Percentiles rank a stretch among this genome's conserved stretches.
Evolutionary conservation across 208 protist species (phyloP).

Genomic region (Zelonia costaricensis): DNA sequence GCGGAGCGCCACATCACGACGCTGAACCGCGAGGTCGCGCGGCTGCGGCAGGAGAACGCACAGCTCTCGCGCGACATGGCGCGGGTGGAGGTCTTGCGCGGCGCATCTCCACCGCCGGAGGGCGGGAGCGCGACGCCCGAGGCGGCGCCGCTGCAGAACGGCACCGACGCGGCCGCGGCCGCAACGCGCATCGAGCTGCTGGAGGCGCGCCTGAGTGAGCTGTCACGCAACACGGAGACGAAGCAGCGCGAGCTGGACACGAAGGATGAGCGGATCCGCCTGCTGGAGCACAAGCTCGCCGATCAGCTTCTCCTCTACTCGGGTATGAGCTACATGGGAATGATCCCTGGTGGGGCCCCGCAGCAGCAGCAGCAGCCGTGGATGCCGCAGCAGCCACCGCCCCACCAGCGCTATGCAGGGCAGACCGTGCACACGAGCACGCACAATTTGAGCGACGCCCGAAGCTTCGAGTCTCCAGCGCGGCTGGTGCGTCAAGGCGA

Average conservation of each 20-base stretch:
- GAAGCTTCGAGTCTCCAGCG: not conserved
- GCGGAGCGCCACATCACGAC: constrained; percentile 51
- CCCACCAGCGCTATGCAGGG: not conserved
- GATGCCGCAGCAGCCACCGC: not conserved
- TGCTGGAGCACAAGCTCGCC: constrained; percentile 79
- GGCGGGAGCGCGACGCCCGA: not conserved
- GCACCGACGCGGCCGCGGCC: constrained; percentile 10
- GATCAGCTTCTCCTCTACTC: constrained; percentile 55
- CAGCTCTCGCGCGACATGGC: constrained; percentile 28
- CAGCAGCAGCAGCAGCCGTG: not conserved
- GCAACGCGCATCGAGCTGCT: constrained; percentile 33
- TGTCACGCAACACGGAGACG: constrained; percentile 37
- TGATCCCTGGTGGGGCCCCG: not conserved
- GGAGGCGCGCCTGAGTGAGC: constrained; percentile 42
- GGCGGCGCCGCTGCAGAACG: not conserved
- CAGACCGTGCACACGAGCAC: not conserved
- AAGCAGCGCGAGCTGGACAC: constrained; percentile 41
- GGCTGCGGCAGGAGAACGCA: constrained; percentile 46
- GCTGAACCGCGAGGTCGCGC: constrained; percentile 46
- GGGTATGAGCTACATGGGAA: constrained; percentile 9
- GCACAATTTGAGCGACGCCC: not conserved
- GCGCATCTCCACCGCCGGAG: not conserved
- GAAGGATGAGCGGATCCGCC: constrained; percentile 76
- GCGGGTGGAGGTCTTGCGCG: not conserved
- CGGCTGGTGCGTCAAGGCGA: constrained; percentile 11